phyloP scores from a whole-genome alignment of 768 basidiomycete species.

The Lanmaoa rubissima region DNA sequence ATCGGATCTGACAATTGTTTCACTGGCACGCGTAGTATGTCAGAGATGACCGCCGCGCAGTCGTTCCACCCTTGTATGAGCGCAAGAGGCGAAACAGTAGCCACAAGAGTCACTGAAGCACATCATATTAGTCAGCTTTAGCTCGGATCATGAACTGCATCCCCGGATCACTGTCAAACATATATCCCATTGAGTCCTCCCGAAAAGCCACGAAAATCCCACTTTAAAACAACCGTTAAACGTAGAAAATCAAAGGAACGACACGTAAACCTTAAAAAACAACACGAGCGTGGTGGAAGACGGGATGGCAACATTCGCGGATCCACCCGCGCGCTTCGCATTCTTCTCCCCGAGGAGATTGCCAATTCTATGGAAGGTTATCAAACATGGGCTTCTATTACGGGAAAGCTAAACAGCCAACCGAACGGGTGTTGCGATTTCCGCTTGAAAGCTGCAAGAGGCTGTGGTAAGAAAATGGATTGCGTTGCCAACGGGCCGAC shows the following conservation, averaged over 20 bases:
- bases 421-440: not conserved
- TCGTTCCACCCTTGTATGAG: not conserved
- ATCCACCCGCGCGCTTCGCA: not conserved
- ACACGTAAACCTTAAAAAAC: not conserved
- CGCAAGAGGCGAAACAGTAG: not conserved
- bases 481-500: not conserved
- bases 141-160: not conserved
- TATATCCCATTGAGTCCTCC: not conserved
- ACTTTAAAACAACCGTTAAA: not conserved
- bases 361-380: not conserved
- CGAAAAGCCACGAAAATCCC: not conserved
- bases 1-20: too few relatives aligned
- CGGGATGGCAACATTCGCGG: not conserved
- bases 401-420: not conserved
- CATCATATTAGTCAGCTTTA: not conserved
- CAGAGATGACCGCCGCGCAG: not conserved
- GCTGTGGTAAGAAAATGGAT: not conserved
- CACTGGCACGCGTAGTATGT: not conserved
- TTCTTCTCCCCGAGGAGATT: conserved; percentile 6
- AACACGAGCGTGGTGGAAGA: not conserved
- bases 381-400: not conserved
- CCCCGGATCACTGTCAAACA: not conserved
- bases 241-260: not conserved
- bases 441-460: not conserved
- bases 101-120: not conserved